Evolutionary conservation across 164 flowering plant species (phyloP).

Genomic region (Chimonanthus praecox): DNA sequence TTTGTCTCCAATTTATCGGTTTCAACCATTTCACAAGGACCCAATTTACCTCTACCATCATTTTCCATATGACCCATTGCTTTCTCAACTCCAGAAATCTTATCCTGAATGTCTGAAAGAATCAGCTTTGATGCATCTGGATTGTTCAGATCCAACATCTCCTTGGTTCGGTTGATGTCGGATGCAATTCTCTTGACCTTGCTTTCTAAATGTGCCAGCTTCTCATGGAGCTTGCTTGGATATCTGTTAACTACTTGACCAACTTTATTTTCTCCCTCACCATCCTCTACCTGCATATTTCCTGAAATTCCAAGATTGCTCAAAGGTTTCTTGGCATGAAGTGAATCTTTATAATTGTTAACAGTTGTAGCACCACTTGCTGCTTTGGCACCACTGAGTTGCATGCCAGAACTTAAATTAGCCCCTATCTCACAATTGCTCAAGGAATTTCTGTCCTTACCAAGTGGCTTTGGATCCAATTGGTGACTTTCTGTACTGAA

Average conservation of each 20-base stretch:
- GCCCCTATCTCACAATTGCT: not conserved
- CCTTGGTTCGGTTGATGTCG: constrained; percentile 87
- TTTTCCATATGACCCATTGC: constrained; percentile 51
- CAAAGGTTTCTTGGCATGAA: constrained; percentile 12
- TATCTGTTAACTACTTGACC: constrained; percentile 27
- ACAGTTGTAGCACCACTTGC: constrained; percentile 6
- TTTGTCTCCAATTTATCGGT: constrained; percentile 10
- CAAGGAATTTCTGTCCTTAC: not conserved
- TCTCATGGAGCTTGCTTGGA: constrained; percentile 82
- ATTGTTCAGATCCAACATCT: constrained; percentile 81
- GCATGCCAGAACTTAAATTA: not conserved
- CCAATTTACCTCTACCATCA: constrained; percentile 25
- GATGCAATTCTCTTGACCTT: constrained; percentile 90
- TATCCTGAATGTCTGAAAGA: constrained; percentile 80
- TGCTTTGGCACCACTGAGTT: not conserved
- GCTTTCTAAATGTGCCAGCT: constrained; percentile 85
- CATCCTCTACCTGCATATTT: constrained; percentile 24
- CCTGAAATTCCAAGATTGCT: constrained; percentile 14
- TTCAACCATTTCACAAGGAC: constrained; percentile 8
- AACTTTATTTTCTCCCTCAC: constrained; percentile 18
- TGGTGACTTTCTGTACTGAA: not conserved
- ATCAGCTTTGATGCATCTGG: constrained; percentile 67
- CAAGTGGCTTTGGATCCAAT: not conserved
- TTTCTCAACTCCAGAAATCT: constrained; percentile 87
- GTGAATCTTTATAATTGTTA: constrained; percentile 1